A percentile compares a stretch with the other conserved stretches of the same genome.
Conservation (phyloP, 768 basidiomycete genomes). For the Dacryopinax spathularia region DNA sequence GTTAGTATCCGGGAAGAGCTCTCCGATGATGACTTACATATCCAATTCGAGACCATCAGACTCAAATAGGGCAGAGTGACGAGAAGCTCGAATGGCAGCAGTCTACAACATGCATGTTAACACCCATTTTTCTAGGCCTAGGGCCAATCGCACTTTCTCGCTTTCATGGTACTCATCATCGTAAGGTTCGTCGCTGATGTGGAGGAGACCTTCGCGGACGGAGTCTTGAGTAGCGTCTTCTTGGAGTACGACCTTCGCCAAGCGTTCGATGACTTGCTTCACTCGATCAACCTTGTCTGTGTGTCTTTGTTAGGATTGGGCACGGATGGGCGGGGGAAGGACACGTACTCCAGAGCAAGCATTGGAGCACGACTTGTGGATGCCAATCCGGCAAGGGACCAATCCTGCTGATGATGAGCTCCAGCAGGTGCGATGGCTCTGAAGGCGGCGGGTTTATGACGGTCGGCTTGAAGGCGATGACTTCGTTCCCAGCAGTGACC, state of each 20-base stretch:
- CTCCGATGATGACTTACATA: background rate
- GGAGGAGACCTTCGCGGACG: constrained; percentile 27
- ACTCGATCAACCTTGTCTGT: constrained; percentile 75
- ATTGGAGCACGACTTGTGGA: constrained; percentile 84
- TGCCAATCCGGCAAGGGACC: constrained; percentile 85
- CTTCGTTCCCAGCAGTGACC: constrained; percentile 67
- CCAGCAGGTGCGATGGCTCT: constrained; percentile 42
- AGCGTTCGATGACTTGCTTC: constrained; percentile 59
- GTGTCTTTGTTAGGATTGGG: background rate
- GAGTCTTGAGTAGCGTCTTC: constrained; percentile 17
- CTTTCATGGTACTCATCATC: constrained; percentile 22
- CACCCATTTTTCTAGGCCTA: background rate
- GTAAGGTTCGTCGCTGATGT: constrained; percentile 41
- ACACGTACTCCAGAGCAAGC: constrained; percentile 72
- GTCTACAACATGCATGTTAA: background rate
- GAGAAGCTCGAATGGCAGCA: background rate
- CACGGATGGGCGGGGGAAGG: background rate
- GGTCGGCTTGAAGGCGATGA: constrained; percentile 59
- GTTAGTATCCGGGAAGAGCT: background rate
- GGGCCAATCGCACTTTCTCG: too few relatives aligned
- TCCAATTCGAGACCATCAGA: background rate
- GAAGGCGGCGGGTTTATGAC: constrained; percentile 13
- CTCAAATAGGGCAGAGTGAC: constrained; percentile 1
- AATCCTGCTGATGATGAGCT: constrained; percentile 67
- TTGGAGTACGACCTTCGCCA: constrained; percentile 29